Conservation (phyloP, 140 eudicot species). For the Cichorium intybus region DNA sequence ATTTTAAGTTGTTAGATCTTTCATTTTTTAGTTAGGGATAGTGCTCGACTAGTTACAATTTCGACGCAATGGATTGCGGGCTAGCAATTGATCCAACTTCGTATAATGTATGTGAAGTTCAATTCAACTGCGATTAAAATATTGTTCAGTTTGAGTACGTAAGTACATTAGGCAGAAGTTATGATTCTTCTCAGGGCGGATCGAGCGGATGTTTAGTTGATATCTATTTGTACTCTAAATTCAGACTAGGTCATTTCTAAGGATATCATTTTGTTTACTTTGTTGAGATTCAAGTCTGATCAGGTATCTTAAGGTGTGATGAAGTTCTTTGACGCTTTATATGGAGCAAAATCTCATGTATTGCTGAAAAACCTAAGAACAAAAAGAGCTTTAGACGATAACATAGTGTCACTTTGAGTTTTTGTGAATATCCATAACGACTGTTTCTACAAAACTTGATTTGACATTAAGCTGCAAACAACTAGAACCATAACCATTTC, state of each 20-base stretch:
- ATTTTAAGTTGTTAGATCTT: not conserved
- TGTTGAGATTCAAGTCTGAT: constrained; percentile 1
- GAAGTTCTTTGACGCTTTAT: no score
- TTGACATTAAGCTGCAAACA: not conserved
- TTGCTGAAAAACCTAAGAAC: constrained; percentile 1
- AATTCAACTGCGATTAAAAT: not conserved
- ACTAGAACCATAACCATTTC: not conserved
- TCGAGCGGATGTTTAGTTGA: constrained; percentile 6
- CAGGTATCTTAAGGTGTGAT: not conserved
- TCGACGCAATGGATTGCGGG: not conserved
- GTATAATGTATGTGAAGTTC: constrained; percentile 1
- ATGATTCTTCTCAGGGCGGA: not conserved
- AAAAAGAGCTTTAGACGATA: not conserved
- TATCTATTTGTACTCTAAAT: not conserved
- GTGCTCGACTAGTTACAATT: constrained; percentile 11
- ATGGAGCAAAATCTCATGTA: no score
- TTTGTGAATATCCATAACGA: not conserved
- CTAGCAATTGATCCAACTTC: not conserved
- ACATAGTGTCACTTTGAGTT: not conserved
- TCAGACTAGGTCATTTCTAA: not conserved
- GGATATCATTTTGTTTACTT: not conserved
- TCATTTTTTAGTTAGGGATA: not conserved
- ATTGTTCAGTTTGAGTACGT: not conserved
- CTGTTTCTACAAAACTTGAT: constrained; percentile 1
- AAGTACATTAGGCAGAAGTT: not conserved